Base-by-base conservation (phyloP, 2,329 filamentous ascomycete species). In the Waltergamsia citrina region DNA sequence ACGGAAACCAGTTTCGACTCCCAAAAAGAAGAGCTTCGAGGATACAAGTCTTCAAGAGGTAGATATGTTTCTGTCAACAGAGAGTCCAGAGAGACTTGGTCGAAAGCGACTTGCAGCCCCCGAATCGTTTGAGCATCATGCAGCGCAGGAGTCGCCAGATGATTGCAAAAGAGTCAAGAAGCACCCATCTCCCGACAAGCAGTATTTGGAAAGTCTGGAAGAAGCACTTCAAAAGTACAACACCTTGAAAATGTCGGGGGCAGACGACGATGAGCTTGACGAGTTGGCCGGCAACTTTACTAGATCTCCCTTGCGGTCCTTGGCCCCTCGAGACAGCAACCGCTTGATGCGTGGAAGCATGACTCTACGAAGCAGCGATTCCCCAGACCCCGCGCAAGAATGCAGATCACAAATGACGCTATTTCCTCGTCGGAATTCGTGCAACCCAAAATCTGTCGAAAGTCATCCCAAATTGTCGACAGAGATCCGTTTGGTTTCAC, bases 141-240 rank as follows among this genome's bases (percentile, higher is more conserved):
- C 17, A 6, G 12, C n/a, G 7, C 16, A 29, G 17, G 16, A 14
- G 26, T 10, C 20, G 8, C 17, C 24, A 17, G 25, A 32, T 16
- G 29, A 7, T 33, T 27, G 15, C 23, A 33, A 26, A 43, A 46
- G 29, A 40, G 44, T 49, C 12, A 66, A 66, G 49, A 66, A 65
- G 36, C 62, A 66, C 25, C 63, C 62, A 6, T 65, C 62, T 3
- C 62, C 63, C 3, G 63, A 56, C 46, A 64, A 64, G 37, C 47
- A 51, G 20, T 54, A 53, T 8, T 44, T 66, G 16, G 53, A 62
- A 32, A 45, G 54, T n/a, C 45, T 65, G 17, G 54, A 58, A 32
- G 37, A 40, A 21, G 56, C 53, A 2, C 52, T 65, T 14, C 50
- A 49, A 34, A 45, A 48, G 15, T 60, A 59, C 32, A 42, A 44